Conservation (phyloP, 768 basidiomycete species). For the Macrolepiota albuminosa region DNA sequence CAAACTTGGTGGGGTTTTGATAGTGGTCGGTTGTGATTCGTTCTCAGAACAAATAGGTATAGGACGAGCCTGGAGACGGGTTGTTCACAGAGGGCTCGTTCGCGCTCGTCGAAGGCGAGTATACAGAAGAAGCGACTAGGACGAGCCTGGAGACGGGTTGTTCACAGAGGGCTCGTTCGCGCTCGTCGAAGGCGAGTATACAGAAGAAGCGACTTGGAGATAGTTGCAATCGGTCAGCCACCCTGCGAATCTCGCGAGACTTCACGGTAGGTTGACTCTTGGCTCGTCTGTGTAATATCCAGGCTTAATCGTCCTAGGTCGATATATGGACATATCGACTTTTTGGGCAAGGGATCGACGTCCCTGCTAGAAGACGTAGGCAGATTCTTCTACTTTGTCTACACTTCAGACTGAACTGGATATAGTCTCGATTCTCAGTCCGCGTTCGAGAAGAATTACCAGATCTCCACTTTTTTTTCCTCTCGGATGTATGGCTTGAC, state of each 20-base stretch:
- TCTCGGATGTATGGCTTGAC: conserved; percentile 97
- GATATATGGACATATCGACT: conserved; percentile 95
- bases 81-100: conserved; percentile 96
- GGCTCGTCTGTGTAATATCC: conserved; percentile 8
- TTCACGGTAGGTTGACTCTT: conserved; percentile 53
- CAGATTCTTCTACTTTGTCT: conserved; percentile 3
- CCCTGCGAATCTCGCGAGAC: conserved; percentile 88
- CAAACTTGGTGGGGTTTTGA: conserved; percentile 60
- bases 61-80: conserved; percentile 91
- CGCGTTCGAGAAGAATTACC: conserved; percentile 66
- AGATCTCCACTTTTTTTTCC: conserved; percentile 83
- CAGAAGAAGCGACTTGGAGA: conserved; percentile 83
- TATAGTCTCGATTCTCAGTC: conserved; percentile 54
- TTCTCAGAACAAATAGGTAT: conserved; percentile 15
- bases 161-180: conserved; percentile 97
- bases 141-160: conserved; percentile 90
- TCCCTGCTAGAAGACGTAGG: conserved; percentile 88
- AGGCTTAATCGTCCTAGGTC: conserved; percentile 43
- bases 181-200: conserved; percentile 94
- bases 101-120: conserved; percentile 93
- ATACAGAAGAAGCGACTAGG: conserved; percentile 87
- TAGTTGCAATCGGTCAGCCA: conserved; percentile 95
- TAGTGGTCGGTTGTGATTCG: conserved; percentile 6
- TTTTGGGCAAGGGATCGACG: conserved; percentile 91
- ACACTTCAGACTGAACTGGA: conserved; percentile 1